Evolutionary conservation across 2,329 filamentous ascomycete species (phyloP), one percentile per base, ranked within the genome.

Genomic region (Rhynchosporium secalis): DNA sequence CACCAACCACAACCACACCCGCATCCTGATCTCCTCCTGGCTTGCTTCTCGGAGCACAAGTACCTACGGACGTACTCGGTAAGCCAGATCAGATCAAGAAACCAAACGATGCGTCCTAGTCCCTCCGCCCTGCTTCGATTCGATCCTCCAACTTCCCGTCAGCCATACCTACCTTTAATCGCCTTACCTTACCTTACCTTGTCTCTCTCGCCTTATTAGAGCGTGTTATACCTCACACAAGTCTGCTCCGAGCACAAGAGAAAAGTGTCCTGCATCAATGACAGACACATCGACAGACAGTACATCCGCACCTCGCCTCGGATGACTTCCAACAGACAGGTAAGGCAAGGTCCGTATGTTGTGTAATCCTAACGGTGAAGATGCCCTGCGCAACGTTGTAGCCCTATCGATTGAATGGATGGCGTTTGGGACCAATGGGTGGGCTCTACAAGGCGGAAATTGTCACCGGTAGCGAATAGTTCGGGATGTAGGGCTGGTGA

Each of bases 281-380:
- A 8, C 9, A 26, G 8, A 10, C 26, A 20, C 20, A 20, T 20
- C 20, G n/a, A 54, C 38, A 20, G 38, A 41, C 36, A 26, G 26
- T 31, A 15, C 28, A 46, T 31, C 61, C 49, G 56, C 43, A 59
- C 43, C n/a, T 45, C 5, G 5, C 10, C 12, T 43, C 4, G 33
- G 33, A 6, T 36, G 33, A 36, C 33, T 36, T 36, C 33, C 1
- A 20, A 20, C 36, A 40, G 36, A 43, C 8, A 12, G 6, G 47
- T 4, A 54, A 40, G 33, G 33, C 9, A 36, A 36, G 33, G 33
- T 10, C 56, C 40, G 49, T 57, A 6, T 12, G 56, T 58, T 40
- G 54, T 61, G 58, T 57, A 51, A 59, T 65, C 59, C 56, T 47
- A 64, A 66, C 65, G 65, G 61, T 60, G 56, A 46, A n/a, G 2